A percentile compares a stretch with the other conserved stretches of the same genome.
phyloP scores from a whole-genome alignment of 177 flowering plant species.

The Vitis hybrid region DNA sequence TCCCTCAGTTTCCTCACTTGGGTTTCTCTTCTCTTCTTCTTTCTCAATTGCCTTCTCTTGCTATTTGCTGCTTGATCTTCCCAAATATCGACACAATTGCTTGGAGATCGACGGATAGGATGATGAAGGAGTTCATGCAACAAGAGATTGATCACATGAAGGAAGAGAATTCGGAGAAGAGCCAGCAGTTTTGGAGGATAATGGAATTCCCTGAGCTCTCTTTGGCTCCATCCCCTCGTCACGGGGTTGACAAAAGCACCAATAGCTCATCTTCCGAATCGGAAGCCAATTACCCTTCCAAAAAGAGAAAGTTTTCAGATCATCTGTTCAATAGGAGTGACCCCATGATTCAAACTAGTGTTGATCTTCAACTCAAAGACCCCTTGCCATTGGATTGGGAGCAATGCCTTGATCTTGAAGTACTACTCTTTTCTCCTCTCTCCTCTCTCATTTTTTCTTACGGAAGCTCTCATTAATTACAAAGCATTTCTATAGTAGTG shows the following conservation, averaged over 20 bases:
- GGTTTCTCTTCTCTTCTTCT: not conserved
- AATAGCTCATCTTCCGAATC: constrained; percentile 30
- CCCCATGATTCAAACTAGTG: constrained; percentile 23
- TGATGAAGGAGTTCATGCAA: not conserved
- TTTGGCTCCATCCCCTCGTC: constrained; percentile 28
- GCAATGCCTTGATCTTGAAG: constrained; percentile 78
- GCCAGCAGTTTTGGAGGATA: constrained; percentile 2
- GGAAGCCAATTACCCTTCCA: constrained; percentile 22
- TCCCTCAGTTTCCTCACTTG: constrained; percentile 5
- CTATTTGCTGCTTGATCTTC: too few relatives aligned
- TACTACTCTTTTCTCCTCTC: constrained; percentile 26
- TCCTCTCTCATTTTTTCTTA: not conserved
- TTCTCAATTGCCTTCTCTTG: not conserved
- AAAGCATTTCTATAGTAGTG: too few relatives aligned
- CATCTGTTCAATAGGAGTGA: constrained; percentile 24
- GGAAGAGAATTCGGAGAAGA: not conserved
- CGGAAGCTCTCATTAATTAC: not conserved
- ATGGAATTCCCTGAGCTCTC: constrained; percentile 50
- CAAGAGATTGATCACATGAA: not conserved
- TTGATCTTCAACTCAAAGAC: constrained; percentile 64
- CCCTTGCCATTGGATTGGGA: constrained; percentile 76
- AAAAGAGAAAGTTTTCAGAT: constrained; percentile 50
- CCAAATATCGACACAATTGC: too few relatives aligned
- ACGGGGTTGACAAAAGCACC: constrained; percentile 1
- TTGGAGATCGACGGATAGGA: not conserved